Evolutionary conservation across 345 rosid species (phyloP).

Genomic region (Ceriops tagal): DNA sequence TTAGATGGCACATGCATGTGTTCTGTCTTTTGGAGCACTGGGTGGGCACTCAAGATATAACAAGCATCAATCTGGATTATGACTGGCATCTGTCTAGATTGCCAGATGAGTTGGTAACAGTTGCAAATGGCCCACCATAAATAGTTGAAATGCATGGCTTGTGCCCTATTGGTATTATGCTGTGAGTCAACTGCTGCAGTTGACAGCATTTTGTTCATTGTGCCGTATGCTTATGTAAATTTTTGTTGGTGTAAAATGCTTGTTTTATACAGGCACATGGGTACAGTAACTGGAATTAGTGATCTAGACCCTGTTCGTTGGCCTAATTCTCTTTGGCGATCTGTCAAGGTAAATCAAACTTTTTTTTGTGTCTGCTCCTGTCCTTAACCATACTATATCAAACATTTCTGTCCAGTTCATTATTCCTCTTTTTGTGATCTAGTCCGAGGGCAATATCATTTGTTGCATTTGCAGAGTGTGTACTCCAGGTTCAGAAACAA

Average conservation of each 20-base stretch:
- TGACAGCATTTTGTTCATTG: neutral
- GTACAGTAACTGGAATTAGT: neutral
- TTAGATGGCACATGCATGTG: neutral
- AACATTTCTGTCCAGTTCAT: neutral
- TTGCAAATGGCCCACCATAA: neutral
- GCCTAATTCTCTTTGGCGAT: conserved; percentile 39
- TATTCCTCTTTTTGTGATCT: neutral
- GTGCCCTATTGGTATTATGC: conserved; percentile 1
- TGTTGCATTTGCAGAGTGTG: too few species aligned
- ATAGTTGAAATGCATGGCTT: conserved; percentile 2
- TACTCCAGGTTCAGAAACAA: too few species aligned
- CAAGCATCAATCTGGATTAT: neutral
- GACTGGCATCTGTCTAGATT: too few species aligned
- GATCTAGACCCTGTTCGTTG: neutral
- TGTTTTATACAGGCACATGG: neutral
- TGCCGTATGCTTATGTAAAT: neutral
- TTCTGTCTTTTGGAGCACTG: neutral
- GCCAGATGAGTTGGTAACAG: neutral
- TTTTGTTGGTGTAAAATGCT: neutral
- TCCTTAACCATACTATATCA: neutral
- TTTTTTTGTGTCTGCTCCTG: neutral
- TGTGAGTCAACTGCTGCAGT: conserved; percentile 1
- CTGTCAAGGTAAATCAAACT: conserved; percentile 56
- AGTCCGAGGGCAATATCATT: too few species aligned
- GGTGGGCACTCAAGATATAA: neutral